A percentile compares a stretch with the other conserved stretches of the same genome.
phyloP scores from a whole-genome alignment of 345 rosid genomes.

The Brassica carinata region DNA sequence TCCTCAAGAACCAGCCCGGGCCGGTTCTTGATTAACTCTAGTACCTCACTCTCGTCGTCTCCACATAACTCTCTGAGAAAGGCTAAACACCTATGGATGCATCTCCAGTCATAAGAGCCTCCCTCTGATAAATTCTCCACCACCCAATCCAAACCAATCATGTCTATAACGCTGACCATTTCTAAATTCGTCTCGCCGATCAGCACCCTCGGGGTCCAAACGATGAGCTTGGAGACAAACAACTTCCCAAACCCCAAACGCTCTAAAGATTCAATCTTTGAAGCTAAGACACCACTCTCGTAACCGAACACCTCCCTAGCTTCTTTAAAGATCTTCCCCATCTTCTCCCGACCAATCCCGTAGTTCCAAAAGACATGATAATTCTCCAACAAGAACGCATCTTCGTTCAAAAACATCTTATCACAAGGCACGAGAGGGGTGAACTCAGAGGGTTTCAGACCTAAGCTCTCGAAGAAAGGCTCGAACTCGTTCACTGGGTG shows the following conservation, averaged over 20 bases:
- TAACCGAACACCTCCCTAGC: conserved; percentile 61
- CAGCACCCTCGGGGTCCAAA: conserved; percentile 54
- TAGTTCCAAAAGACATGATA: conserved; percentile 60
- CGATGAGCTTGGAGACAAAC: conserved; percentile 49
- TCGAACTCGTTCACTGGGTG: conserved; percentile 89
- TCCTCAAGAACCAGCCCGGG: conserved; percentile 52
- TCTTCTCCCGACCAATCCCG: conserved; percentile 53
- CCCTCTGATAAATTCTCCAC: conserved; percentile 48
- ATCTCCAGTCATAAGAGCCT: conserved; percentile 59
- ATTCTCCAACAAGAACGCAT: conserved; percentile 61
- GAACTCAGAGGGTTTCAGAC: conserved; percentile 57
- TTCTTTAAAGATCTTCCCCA: conserved; percentile 63
- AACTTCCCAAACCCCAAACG: conserved; percentile 59
- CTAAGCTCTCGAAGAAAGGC: conserved; percentile 85
- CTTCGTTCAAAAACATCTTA: conserved; percentile 67
- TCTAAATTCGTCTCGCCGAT: no score
- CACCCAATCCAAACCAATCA: conserved; percentile 52
- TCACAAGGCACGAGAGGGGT: conserved; percentile 51
- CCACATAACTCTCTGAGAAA: conserved; percentile 45
- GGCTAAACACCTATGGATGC: conserved; percentile 48
- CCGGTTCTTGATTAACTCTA: conserved; percentile 44
- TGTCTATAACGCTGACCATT: no score
- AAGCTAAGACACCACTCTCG: conserved; percentile 54
- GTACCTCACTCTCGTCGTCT: conserved; percentile 32
- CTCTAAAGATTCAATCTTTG: conserved; percentile 65